These are phyloP conservation scores for Colletotrichum incanum DNA, from an alignment of 2,329 filamentous ascomycete species.

Conservation along the genomic window DNA sequence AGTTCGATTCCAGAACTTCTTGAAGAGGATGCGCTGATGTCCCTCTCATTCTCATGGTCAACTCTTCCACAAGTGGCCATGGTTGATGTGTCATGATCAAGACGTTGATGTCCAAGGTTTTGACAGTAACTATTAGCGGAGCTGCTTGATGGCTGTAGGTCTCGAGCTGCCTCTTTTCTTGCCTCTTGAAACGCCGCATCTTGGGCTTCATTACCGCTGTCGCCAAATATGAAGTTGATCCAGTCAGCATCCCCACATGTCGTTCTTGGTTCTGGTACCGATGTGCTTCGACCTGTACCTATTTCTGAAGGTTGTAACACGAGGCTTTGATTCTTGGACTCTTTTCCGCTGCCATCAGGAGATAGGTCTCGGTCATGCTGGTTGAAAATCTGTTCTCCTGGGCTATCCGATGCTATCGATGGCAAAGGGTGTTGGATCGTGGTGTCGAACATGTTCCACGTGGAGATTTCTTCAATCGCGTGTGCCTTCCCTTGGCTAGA, in stretches of 20 bases:
- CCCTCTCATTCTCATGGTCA: not conserved
- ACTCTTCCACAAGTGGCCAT: conserved; percentile 8
- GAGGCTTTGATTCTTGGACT: not conserved
- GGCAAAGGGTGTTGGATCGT: not conserved
- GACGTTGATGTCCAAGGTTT: not conserved
- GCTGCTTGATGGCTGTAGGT: conserved; percentile 28
- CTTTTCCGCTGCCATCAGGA: no score
- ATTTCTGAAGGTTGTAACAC: not conserved
- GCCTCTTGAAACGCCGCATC: conserved; percentile 27
- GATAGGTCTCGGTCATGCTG: not conserved
- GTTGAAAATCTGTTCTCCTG: not conserved
- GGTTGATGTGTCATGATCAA: not conserved
- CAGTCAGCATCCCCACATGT: conserved; percentile 18
- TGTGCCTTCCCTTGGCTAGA: not conserved
- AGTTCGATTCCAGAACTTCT: not conserved
- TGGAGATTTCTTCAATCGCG: not conserved
- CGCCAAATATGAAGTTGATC: conserved; percentile 40
- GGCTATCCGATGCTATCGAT: not conserved
- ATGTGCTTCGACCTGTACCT: not conserved
- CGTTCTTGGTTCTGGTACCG: not conserved
- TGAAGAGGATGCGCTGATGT: not conserved
- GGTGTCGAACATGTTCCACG: not conserved
- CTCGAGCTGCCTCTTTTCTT: conserved; percentile 19
- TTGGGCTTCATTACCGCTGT: conserved; percentile 10
- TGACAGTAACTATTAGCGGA: not conserved